A percentile compares a stretch with the other conserved stretches of the same genome.
Evolutionary conservation across 495 filamentous ascomycete species (phyloP).

Genomic region (Talaromyces liani): DNA sequence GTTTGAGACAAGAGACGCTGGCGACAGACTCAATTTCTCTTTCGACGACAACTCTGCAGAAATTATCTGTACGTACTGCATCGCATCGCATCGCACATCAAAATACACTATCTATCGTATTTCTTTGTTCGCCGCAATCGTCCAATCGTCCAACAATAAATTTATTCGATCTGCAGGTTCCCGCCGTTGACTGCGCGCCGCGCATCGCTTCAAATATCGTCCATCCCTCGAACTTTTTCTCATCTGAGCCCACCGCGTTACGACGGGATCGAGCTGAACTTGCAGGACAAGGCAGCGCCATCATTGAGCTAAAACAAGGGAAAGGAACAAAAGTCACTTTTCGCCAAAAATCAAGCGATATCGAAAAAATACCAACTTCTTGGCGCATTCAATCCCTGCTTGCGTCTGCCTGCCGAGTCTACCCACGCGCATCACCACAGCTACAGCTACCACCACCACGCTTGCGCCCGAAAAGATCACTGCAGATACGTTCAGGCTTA

Average conservation of each 20-base stretch:
- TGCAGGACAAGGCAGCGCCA: slow-evolving; percentile 2
- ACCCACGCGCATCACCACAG: background rate
- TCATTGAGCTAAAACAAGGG: slow-evolving; percentile 6
- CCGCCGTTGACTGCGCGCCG: slow-evolving; percentile 1
- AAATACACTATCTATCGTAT: background rate
- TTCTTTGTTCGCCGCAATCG: background rate
- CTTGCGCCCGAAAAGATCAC: slow-evolving; percentile 3
- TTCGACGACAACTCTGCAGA: background rate
- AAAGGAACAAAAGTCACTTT: slow-evolving; percentile 1
- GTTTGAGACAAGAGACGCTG: background rate
- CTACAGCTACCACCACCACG: background rate
- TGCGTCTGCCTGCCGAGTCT: background rate
- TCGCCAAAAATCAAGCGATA: background rate
- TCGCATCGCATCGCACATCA: background rate
- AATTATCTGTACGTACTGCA: background rate
- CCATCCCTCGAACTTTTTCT: background rate
- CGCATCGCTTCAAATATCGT: slow-evolving; percentile 1
- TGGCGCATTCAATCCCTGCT: slow-evolving; percentile 5
- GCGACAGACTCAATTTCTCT: background rate
- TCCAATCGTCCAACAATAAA: slow-evolving; percentile 4
- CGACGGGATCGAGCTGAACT: slow-evolving; percentile 1
- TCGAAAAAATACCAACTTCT: slow-evolving; percentile 6
- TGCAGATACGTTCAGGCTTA: slow-evolving; percentile 9
- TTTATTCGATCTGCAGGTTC: slow-evolving; percentile 6
- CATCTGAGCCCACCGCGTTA: background rate